These are phyloP conservation scores for Talaromyces borbonicus DNA, from an alignment of 495 filamentous ascomycete species.

Conservation along the genomic window DNA sequence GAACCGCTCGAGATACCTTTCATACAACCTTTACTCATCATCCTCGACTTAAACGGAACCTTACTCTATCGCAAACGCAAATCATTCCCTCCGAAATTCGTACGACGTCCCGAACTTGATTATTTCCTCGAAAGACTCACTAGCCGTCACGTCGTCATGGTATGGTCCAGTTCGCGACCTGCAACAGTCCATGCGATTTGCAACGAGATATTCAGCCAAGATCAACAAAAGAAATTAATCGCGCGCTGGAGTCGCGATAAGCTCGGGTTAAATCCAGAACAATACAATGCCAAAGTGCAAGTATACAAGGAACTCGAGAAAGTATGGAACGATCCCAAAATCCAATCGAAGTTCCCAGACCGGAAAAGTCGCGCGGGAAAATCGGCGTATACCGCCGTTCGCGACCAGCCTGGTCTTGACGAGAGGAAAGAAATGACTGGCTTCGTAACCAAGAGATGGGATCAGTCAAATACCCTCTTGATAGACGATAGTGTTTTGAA, in stretches of 20 bases:
- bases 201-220: slow-evolving; percentile 35
- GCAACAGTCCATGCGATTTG: slow-evolving; percentile 55
- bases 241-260: slow-evolving; percentile 75
- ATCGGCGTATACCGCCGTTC: neutral
- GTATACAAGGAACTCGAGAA: slow-evolving; percentile 75
- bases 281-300: slow-evolving; percentile 64
- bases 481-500: slow-evolving; percentile 79
- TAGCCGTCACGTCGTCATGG: slow-evolving; percentile 60
- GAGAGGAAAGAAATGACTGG: slow-evolving; percentile 3
- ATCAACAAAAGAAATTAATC: slow-evolving; percentile 38
- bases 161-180: slow-evolving; percentile 82
- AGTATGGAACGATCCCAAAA: slow-evolving; percentile 54
- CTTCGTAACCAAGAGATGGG: slow-evolving; percentile 37
- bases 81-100: slow-evolving; percentile 39
- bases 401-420: neutral
- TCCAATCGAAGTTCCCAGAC: slow-evolving; percentile 43
- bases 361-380: neutral
- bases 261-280: slow-evolving; percentile 49
- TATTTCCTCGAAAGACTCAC: slow-evolving; percentile 61
- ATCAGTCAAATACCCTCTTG: slow-evolving; percentile 78
- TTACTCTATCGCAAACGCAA: slow-evolving; percentile 58
- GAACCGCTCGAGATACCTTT: slow-evolving; percentile 15
- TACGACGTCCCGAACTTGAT: slow-evolving; percentile 48
- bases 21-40: slow-evolving; percentile 53
- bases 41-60: slow-evolving; percentile 92